Conservation (phyloP, 352 stramenopile genomes). For the Detonula confervacea region DNA sequence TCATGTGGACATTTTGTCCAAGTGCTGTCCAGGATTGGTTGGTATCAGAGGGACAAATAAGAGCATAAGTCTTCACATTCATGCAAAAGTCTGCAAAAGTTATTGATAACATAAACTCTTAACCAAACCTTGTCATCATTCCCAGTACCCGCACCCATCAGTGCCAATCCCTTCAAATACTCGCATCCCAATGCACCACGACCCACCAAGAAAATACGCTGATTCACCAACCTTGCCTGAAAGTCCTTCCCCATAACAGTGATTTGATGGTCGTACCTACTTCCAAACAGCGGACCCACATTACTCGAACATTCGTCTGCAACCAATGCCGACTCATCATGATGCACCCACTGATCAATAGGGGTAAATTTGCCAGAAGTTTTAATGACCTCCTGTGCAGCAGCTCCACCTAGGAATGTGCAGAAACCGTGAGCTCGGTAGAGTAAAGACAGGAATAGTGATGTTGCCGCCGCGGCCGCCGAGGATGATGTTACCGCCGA, state of each 20-base stretch:
- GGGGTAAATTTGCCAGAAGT: constrained; percentile 97
- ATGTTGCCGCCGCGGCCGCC: no score
- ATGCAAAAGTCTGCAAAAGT: neutral
- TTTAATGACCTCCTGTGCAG: constrained; percentile 90
- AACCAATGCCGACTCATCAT: constrained; percentile 57
- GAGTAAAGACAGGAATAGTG: constrained; percentile 61
- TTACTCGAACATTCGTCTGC: constrained; percentile 59
- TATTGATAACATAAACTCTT: constrained; percentile 6
- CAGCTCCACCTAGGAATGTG: constrained; percentile 59
- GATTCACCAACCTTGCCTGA: constrained; percentile 86
- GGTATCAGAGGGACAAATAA: neutral
- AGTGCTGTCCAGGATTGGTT: constrained; percentile 81
- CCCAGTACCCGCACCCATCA: constrained; percentile 92
- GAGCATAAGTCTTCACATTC: neutral
- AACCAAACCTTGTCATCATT: constrained; percentile 89
- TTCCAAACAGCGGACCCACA: constrained; percentile 71
- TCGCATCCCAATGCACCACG: constrained; percentile 97
- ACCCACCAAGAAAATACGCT: constrained; percentile 94
- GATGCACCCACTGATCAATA: constrained; percentile 86
- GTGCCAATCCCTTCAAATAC: constrained; percentile 98
- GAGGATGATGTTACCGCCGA: no score
- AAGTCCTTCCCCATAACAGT: constrained; percentile 88
- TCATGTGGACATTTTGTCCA: constrained; percentile 91
- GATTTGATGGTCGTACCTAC: constrained; percentile 93
- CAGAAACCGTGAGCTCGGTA: constrained; percentile 67